Evolutionary conservation across 768 basidiomycete genomes (phyloP).

Genomic region (Suillus cothurnatus): DNA sequence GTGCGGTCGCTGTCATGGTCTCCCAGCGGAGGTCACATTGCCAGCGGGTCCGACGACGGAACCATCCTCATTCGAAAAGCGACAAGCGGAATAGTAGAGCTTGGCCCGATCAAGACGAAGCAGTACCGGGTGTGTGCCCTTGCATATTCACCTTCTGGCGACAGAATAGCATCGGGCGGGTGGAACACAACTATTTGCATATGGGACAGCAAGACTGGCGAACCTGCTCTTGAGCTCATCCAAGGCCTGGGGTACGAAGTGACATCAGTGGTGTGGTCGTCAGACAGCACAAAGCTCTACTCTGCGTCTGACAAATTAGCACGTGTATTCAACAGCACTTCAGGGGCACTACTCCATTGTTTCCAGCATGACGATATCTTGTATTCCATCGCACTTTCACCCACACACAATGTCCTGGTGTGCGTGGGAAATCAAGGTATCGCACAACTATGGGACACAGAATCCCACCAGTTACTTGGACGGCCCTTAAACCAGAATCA

Average conservation of each 20-base stretch:
- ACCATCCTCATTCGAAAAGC: background rate
- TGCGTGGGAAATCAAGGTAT: background rate
- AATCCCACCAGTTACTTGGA: background rate
- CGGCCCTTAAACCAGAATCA: background rate
- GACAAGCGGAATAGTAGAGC: background rate
- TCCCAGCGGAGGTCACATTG: background rate
- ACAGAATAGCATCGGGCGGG: slow-evolving; percentile 1
- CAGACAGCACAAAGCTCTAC: background rate
- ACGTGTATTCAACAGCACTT: background rate
- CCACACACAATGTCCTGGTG: background rate
- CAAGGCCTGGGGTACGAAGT: background rate
- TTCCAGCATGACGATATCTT: background rate
- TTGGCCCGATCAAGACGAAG: background rate
- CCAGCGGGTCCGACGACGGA: background rate
- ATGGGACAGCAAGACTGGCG: background rate
- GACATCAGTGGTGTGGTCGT: background rate
- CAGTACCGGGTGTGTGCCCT: background rate
- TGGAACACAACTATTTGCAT: background rate
- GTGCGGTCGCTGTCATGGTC: background rate
- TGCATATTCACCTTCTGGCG: background rate
- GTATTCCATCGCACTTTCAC: background rate
- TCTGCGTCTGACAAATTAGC: background rate
- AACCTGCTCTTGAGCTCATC: background rate
- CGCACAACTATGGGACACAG: background rate
- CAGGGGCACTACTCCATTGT: background rate